Conservation (phyloP, 2,329 filamentous ascomycete genomes). For the Hymenoscyphus repandus region DNA sequence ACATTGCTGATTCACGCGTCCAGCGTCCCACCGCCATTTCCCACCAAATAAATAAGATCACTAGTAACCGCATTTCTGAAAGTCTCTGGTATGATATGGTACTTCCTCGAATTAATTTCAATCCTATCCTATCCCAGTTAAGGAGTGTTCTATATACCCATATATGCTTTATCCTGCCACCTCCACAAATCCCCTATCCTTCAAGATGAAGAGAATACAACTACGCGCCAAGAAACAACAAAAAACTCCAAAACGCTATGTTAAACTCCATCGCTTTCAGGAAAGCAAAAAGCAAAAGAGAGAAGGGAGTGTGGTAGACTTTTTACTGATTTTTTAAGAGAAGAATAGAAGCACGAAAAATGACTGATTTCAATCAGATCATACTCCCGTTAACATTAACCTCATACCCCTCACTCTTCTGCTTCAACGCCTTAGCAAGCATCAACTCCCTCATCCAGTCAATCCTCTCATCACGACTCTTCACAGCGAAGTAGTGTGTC, state of each 20-base stretch:
- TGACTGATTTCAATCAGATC: constrained; percentile 41
- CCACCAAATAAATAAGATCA: too few species aligned
- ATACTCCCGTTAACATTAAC: constrained; percentile 76
- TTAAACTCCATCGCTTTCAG: not conserved
- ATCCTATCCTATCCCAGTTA: not conserved
- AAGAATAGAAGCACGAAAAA: not conserved
- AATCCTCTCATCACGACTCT: constrained; percentile 80
- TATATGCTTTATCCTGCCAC: not conserved
- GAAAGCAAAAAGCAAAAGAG: constrained; percentile 1
- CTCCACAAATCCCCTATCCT: not conserved
- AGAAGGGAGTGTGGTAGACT: constrained; percentile 6
- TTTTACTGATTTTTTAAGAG: not conserved
- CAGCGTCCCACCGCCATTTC: too few species aligned
- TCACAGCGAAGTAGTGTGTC: constrained; percentile 91
- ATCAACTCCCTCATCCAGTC: constrained; percentile 97
- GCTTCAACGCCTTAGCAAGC: constrained; percentile 80
- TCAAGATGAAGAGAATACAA: not conserved
- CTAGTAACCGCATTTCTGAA: too few species aligned
- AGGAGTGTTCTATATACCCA: not conserved
- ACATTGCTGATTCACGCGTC: too few species aligned
- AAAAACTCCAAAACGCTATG: not conserved
- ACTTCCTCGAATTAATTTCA: not conserved
- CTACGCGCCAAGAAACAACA: not conserved
- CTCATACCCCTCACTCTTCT: constrained; percentile 79
- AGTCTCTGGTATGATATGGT: too few species aligned